These are phyloP conservation scores for Russula emetica DNA, from an alignment of 768 basidiomycete genomes.

Conservation along the genomic window DNA sequence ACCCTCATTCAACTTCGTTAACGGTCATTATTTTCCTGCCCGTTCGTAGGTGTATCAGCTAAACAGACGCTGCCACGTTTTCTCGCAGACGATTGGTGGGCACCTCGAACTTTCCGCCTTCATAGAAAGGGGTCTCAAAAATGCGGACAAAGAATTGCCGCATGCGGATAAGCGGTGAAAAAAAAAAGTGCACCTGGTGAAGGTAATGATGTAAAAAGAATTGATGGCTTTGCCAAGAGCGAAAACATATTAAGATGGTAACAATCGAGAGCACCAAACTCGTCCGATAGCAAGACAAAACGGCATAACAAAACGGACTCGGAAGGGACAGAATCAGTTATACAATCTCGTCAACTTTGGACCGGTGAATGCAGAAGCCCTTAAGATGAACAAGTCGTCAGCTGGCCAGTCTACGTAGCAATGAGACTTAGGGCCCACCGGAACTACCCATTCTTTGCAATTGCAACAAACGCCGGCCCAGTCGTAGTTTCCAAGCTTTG, in stretches of 20 bases:
- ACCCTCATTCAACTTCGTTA: neutral
- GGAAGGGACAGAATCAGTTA: slow-evolving; percentile 19
- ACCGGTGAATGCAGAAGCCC: slow-evolving; percentile 53
- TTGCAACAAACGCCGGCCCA: slow-evolving; percentile 95
- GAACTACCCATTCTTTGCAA: slow-evolving; percentile 89
- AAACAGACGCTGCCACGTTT: slow-evolving; percentile 1
- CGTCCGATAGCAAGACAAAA: slow-evolving; percentile 5
- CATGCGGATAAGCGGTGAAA: neutral
- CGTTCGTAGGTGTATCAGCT: neutral
- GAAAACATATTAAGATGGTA: neutral
- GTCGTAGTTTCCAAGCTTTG: slow-evolving; percentile 92
- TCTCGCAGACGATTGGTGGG: neutral
- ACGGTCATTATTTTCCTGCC: neutral
- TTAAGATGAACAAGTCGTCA: slow-evolving; percentile 27
- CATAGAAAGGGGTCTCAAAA: neutral
- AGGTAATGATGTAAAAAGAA: slow-evolving; percentile 1
- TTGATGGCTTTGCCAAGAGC: slow-evolving; percentile 1
- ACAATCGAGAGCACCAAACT: slow-evolving; percentile 6
- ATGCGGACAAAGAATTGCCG: neutral
- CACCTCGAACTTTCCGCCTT: neutral
- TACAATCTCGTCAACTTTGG: slow-evolving; percentile 52
- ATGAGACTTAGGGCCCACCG: slow-evolving; percentile 48
- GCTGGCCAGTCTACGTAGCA: neutral
- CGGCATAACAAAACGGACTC: slow-evolving; percentile 3
- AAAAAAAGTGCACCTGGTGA: neutral